Conservation (phyloP, 83 land plant genomes). For the Thuja plicata region DNA sequence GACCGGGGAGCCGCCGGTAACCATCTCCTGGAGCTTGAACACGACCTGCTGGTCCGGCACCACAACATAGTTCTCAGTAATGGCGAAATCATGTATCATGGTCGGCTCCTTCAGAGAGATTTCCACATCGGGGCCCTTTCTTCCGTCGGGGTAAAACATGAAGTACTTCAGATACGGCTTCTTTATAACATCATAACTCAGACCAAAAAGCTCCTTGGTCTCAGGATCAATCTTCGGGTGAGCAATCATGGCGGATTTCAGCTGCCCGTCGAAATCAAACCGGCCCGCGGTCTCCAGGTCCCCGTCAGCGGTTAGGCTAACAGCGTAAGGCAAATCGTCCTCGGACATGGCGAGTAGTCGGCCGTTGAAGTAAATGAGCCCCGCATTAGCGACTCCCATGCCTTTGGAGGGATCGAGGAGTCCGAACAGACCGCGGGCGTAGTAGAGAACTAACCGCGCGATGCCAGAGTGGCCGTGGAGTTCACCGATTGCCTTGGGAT, state of each 20-base stretch:
- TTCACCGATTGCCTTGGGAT: slow-evolving; percentile 72
- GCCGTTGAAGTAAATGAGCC: slow-evolving; percentile 59
- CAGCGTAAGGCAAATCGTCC: slow-evolving; percentile 70
- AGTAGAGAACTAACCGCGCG: slow-evolving; percentile 44
- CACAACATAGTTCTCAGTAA: slow-evolving; percentile 43
- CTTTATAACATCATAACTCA: slow-evolving; percentile 57
- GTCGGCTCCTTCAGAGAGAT: slow-evolving; percentile 48
- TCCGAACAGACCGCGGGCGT: slow-evolving; percentile 44
- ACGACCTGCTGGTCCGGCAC: slow-evolving; percentile 70
- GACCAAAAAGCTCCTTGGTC: slow-evolving; percentile 52
- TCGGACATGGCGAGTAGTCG: slow-evolving; percentile 77
- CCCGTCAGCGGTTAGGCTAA: slow-evolving; percentile 39
- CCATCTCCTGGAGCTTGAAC: slow-evolving; percentile 44
- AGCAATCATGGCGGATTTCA: slow-evolving; percentile 62
- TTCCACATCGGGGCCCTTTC: slow-evolving; percentile 39
- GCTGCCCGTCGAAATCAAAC: slow-evolving; percentile 55
- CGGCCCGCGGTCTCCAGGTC: slow-evolving; percentile 66
- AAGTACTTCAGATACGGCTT: slow-evolving; percentile 50
- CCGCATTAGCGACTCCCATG: slow-evolving; percentile 74
- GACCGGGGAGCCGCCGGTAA: slow-evolving; percentile 53
- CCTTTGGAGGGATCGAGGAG: slow-evolving; percentile 50
- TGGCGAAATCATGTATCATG: slow-evolving; percentile 69
- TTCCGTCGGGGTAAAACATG: slow-evolving; percentile 36
- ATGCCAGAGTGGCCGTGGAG: slow-evolving; percentile 71
- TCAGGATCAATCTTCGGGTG: slow-evolving; percentile 68